phyloP scores from a whole-genome alignment of 2,329 filamentous ascomycete genomes.

The Spiromastix sp. region DNA sequence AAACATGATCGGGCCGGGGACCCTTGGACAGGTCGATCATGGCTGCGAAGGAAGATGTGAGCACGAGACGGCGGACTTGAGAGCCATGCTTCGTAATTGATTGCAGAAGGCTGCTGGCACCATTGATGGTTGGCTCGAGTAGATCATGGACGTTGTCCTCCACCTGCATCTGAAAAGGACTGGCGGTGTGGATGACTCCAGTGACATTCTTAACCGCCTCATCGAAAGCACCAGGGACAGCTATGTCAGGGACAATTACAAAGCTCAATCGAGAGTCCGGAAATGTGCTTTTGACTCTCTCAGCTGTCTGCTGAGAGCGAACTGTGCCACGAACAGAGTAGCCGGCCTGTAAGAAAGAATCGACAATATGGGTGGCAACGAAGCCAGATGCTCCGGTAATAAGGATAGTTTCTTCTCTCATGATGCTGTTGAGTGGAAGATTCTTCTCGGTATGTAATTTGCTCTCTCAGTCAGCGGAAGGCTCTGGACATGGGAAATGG shows the following conservation, averaged over 20 bases:
- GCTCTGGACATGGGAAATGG: too few species aligned
- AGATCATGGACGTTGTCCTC: conserved; percentile 54
- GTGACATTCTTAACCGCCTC: conserved; percentile 56
- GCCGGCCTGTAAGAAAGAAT: conserved; percentile 45
- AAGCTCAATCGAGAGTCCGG: conserved; percentile 49
- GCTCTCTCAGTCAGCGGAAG: too few species aligned
- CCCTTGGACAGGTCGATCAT: conserved; percentile 42
- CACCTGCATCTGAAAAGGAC: conserved; percentile 64
- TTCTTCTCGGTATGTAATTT: too few species aligned
- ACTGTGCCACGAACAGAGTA: conserved; percentile 55
- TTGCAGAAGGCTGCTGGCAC: conserved; percentile 52
- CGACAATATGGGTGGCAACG: conserved; percentile 55
- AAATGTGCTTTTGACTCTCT: conserved; percentile 48
- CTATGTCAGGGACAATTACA: conserved; percentile 62
- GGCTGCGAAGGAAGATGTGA: conserved; percentile 60
- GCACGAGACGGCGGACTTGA: conserved; percentile 61
- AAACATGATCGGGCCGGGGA: conserved; percentile 29
- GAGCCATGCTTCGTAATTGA: conserved; percentile 51
- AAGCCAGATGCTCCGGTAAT: conserved; percentile 51
- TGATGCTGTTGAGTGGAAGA: too few species aligned
- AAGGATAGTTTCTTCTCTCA: too few species aligned
- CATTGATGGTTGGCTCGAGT: conserved; percentile 49
- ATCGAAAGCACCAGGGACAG: conserved; percentile 50
- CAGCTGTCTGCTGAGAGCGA: conserved; percentile 50
- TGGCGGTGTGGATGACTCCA: conserved; percentile 63